Evolutionary conservation across 805 yeast genomes (phyloP), one percentile per base, ranked within the genome.

Genomic region (Sugiyamaella qingdaonensis): DNA sequence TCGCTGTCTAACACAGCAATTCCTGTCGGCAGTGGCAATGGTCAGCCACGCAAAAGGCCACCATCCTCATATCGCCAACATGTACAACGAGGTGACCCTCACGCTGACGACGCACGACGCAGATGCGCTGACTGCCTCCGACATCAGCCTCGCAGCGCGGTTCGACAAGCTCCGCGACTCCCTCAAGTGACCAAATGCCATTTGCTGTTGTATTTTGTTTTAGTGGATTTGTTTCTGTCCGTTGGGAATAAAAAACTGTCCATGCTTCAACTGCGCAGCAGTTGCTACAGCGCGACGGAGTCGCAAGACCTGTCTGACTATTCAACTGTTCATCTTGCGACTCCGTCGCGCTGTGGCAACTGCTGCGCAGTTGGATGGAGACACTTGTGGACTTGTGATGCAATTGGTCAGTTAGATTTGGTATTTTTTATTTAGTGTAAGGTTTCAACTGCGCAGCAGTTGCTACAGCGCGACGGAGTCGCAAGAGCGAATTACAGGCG

Each of bases 11-110:
- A 34, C 34, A 13, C n/a, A 56, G 61, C 61, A 59, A 10, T 61
- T 61, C 41, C 48, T 60, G n/a, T 56, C 58, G 8, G 61, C 61
- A 39, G 60, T 60, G 21, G 64, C 64, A 9, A 54, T 61, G 60
- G 52, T 53, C 24, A 21, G 58, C 21, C 64, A 61, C 32, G 43
- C 33, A 24, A 58, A 58, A 35, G 51, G 53, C 32, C 64, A 61
- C 33, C 64, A 61, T 47, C 61, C 64, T 3, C 33, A 42, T 13
- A 61, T 61, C 9, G 46, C 43, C 14, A 61, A 54, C 47, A 35
- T 49, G 2, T 61, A 61, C 46, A 61, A 58, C 36, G 31, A 48
- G 10, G 64, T 59, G 19, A 51, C 34, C n/a, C 42, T 57, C 19
- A 49, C 59, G n/a, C 47, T 56, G 13, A 52, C 46, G 43, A 61